These are phyloP conservation scores for Gelatoporia subvermispora DNA, from an alignment of 768 basidiomycete species.

Conservation along the genomic window DNA sequence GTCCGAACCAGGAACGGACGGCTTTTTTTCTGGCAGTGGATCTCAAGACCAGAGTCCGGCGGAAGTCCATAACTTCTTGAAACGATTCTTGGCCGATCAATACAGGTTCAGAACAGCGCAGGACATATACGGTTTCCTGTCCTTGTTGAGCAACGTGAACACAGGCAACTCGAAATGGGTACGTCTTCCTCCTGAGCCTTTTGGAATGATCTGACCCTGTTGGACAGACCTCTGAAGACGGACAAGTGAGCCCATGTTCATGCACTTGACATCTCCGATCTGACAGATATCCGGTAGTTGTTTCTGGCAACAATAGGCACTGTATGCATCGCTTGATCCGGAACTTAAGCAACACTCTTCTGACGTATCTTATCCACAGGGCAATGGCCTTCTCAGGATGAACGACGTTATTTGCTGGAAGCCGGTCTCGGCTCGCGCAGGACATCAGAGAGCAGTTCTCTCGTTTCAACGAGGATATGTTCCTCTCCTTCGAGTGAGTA, in stretches of 20 bases:
- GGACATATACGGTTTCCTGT: slow-evolving; percentile 42
- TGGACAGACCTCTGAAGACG: slow-evolving; percentile 38
- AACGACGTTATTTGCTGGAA: slow-evolving; percentile 45
- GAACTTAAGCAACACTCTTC: neutral
- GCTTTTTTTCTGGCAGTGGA: slow-evolving; percentile 27
- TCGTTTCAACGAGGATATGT: slow-evolving; percentile 60
- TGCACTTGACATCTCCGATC: neutral
- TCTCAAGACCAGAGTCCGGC: slow-evolving; percentile 33
- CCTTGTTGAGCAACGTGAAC: slow-evolving; percentile 9
- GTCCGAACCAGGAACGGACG: slow-evolving; percentile 37
- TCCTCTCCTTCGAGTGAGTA: slow-evolving; percentile 41
- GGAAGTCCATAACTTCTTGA: slow-evolving; percentile 43
- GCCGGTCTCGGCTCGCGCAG: slow-evolving; percentile 34
- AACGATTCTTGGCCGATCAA: slow-evolving; percentile 36
- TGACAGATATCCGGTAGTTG: slow-evolving; percentile 25
- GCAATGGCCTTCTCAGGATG: slow-evolving; percentile 47
- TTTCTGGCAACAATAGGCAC: slow-evolving; percentile 32
- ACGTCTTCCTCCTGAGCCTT: slow-evolving; percentile 14
- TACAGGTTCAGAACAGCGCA: slow-evolving; percentile 38
- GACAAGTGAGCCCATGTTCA: slow-evolving; percentile 35
- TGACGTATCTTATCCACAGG: slow-evolving; percentile 25
- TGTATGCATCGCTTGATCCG: slow-evolving; percentile 21
- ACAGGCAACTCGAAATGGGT: slow-evolving; percentile 15
- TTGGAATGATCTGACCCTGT: slow-evolving; percentile 25
- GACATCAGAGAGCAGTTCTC: slow-evolving; percentile 28